Percentiles rank a stretch among this genome's conserved stretches.
phyloP scores from a whole-genome alignment of 345 rosid species.

The Eucalyptus cladocalyx region DNA sequence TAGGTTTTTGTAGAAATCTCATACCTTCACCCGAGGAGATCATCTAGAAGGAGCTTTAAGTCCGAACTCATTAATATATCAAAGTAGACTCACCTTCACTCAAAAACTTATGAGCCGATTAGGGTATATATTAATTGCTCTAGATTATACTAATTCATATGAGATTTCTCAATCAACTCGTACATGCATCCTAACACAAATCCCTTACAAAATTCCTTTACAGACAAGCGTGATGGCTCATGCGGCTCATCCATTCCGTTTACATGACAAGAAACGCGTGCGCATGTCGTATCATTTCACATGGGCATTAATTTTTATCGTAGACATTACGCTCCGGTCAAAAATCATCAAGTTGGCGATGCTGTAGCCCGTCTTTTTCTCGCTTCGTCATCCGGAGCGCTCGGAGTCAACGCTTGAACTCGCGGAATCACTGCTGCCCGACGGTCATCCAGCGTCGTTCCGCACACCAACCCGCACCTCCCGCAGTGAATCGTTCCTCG shows the following conservation, averaged over 20 bases:
- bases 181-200: no score
- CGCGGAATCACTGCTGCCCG: not conserved
- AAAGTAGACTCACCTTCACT: accelerated
- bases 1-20: no score
- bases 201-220: not conserved
- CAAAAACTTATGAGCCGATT: accelerated
- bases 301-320: not conserved
- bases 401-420: not conserved
- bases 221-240: not conserved
- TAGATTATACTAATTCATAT: no score
- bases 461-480: not conserved
- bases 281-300: not conserved
- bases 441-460: not conserved
- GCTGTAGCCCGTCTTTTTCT: not conserved
- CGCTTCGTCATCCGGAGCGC: not conserved
- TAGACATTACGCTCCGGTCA: not conserved
- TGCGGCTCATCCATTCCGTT: not conserved
- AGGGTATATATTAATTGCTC: no score
- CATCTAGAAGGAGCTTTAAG: no score
- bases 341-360: not conserved
- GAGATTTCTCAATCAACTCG: not conserved
- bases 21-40: accelerated
- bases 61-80: accelerated
- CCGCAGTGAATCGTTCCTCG: not conserved
- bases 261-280: not conserved